Base-by-base conservation (phyloP, 192 early-diverging fungal genomes). In the Podochytrium sp. region DNA sequence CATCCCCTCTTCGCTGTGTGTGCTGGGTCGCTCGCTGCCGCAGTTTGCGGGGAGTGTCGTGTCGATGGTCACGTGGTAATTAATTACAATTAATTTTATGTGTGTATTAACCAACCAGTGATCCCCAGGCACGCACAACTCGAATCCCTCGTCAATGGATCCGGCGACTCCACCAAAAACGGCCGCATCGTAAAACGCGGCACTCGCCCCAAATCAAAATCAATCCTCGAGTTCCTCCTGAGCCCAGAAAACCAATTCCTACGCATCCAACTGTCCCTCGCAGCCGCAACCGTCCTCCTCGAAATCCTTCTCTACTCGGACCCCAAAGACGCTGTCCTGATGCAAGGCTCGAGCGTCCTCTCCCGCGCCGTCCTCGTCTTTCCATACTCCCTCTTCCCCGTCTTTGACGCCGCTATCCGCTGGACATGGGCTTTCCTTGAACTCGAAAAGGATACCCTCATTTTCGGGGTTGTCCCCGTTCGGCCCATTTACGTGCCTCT, bases 391-490 rank as follows among this genome's bases (percentile, higher is more conserved):
- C 59, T 73, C 6, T 73, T 62, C 40, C 71, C 71, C 23, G 47
- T 62, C 14, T 63, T 43, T 39, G 71, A 73, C 34, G 57, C 57
- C n/a, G 56, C 71, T 33, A 43, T 63, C 20, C 33, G 71, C 16
- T 73, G 71, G 71, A 73, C 42, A 43, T 73, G 71, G 71, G 71
- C 58, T 35, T 63, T 73, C 1, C 43, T 47, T 14, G 60, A 60
- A 32, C n/a, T 73, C 38, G 71, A 73, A 34, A 60, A 63, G 34
- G 71, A 73, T 35, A 73, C 60, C 18, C 58, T 73, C 20, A 73
- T 73, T 43, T 73, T 73, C 51, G 71, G 71, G 33, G 71, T 73
- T 7, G 32, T 73, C 18, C 71, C 71, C 32, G 71, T 73, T 6
- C 38, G 60, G 12, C 71, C 71, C 3, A 60, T 62, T 30, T 73